Evolutionary conservation across 768 basidiomycete genomes (phyloP).

Genomic region (Steccherinum ochraceum): DNA sequence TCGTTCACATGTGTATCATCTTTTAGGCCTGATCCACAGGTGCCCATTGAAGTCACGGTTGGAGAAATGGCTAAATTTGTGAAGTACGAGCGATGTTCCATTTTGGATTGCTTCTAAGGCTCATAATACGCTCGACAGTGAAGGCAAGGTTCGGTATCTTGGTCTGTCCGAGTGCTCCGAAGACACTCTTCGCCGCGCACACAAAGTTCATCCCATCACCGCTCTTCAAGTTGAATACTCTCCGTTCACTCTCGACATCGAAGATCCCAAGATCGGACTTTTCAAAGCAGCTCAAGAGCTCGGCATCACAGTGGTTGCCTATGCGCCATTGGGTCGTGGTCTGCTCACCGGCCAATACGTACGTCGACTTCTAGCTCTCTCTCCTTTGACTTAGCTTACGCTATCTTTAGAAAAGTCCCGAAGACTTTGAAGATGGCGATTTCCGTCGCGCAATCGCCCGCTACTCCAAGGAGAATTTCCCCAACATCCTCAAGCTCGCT

Average conservation of each 20-base stretch:
- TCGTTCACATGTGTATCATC: not conserved
- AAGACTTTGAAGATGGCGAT: slow-evolving; percentile 25
- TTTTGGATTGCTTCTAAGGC: not conserved
- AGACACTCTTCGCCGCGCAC: slow-evolving; percentile 18
- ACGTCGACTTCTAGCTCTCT: not conserved
- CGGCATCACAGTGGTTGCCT: slow-evolving; percentile 37
- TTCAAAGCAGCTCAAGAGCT: slow-evolving; percentile 32
- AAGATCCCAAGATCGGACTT: slow-evolving; percentile 30
- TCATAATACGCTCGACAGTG: too few relatives aligned
- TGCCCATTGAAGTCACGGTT: slow-evolving; percentile 20
- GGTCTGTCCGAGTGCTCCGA: slow-evolving; percentile 24
- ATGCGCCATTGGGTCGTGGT: slow-evolving; percentile 31
- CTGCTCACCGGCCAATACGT: slow-evolving; percentile 22
- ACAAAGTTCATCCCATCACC: slow-evolving; percentile 36
- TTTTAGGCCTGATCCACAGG: slow-evolving; percentile 14
- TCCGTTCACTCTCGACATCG: slow-evolving; percentile 36
- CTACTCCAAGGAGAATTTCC: slow-evolving; percentile 35
- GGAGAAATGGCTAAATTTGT: slow-evolving; percentile 7
- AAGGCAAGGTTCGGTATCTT: slow-evolving; percentile 19
- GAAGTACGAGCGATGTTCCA: too few relatives aligned
- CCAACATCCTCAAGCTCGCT: slow-evolving; percentile 31
- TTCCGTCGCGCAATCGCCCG: slow-evolving; percentile 14
- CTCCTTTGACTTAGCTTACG: not conserved
- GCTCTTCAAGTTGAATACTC: slow-evolving; percentile 40
- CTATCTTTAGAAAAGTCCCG: slow-evolving; percentile 8